Evolutionary conservation across 805 yeast species (phyloP).

Genomic region (Saccharomycopsis capsularis): DNA sequence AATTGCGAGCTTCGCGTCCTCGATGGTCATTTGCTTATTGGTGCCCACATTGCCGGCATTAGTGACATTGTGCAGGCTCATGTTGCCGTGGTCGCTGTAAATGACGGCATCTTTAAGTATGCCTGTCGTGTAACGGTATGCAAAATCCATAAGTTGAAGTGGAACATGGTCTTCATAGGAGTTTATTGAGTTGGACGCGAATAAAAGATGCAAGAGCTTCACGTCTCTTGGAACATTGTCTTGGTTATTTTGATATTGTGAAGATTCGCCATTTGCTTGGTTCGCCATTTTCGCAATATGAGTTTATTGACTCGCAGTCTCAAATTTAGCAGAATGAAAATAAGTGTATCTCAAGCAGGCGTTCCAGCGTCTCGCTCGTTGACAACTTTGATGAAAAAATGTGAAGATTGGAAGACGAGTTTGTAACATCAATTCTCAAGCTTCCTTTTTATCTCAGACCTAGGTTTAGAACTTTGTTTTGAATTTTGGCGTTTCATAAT

Average conservation of each 20-base stretch:
- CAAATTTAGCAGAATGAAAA: too few relatives aligned
- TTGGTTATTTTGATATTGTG: constrained; percentile 3
- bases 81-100: constrained; percentile 74
- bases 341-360: too few relatives aligned
- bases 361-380: too few relatives aligned
- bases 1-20: constrained; percentile 86
- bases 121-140: constrained; percentile 79
- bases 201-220: constrained; percentile 75
- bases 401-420: too few relatives aligned
- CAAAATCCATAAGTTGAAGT: constrained; percentile 93
- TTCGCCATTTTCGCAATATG: too few relatives aligned
- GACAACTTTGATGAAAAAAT: too few relatives aligned
- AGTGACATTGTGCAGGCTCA: constrained; percentile 25
- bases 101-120: constrained; percentile 84
- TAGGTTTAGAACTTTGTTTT: too few relatives aligned
- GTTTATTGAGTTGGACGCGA: constrained; percentile 90
- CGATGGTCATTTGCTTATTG: constrained; percentile 60
- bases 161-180: constrained; percentile 95
- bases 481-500: too few relatives aligned
- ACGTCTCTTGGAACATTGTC: constrained; percentile 70
- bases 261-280: neutral
- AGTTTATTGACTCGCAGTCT: too few relatives aligned
- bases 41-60: constrained; percentile 36
- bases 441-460: too few relatives aligned
- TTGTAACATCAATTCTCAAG: too few relatives aligned